These are phyloP conservation scores for Paecilomyces formosus DNA, from an alignment of 2,329 filamentous ascomycete species.

Conservation along the genomic window DNA sequence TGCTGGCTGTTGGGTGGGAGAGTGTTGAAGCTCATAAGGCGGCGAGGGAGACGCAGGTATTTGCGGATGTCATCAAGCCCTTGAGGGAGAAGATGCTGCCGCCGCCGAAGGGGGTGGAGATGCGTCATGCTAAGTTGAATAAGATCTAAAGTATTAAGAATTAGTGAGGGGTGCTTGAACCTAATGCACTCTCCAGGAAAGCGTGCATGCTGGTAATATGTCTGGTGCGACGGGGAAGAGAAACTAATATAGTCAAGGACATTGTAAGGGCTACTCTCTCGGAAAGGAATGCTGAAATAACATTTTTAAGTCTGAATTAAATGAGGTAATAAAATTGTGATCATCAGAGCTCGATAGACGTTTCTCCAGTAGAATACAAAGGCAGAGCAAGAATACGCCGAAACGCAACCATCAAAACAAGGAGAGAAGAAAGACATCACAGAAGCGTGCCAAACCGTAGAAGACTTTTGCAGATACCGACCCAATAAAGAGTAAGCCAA, in stretches of 20 bases:
- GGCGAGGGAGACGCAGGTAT: conserved; percentile 39
- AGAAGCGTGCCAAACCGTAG: conserved; percentile 10
- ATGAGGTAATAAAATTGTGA: not conserved
- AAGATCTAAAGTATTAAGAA: conserved; percentile 13
- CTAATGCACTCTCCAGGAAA: not conserved
- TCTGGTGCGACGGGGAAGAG: not conserved
- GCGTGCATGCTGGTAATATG: not conserved
- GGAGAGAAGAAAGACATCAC: conserved; percentile 11
- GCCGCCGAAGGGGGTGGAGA: conserved; percentile 32
- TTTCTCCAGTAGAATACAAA: conserved; percentile 29
- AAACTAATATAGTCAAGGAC: conserved; percentile 1
- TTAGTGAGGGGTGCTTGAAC: not conserved
- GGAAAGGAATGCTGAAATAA: not conserved
- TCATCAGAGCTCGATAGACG: conserved; percentile 1
- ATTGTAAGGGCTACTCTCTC: not conserved
- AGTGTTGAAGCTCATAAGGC: conserved; percentile 43
- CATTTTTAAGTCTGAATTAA: conserved; percentile 3
- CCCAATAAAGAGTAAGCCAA: conserved; percentile 1
- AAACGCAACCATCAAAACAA: conserved; percentile 3
- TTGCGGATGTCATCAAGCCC: conserved; percentile 32
- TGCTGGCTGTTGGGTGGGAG: conserved; percentile 46
- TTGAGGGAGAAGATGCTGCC: conserved; percentile 34
- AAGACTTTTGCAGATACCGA: conserved; percentile 6
- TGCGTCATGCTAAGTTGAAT: conserved; percentile 39
- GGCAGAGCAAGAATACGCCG: conserved; percentile 12